Conservation (phyloP, 345 rosid species). For the Carallia pectinifolia region DNA sequence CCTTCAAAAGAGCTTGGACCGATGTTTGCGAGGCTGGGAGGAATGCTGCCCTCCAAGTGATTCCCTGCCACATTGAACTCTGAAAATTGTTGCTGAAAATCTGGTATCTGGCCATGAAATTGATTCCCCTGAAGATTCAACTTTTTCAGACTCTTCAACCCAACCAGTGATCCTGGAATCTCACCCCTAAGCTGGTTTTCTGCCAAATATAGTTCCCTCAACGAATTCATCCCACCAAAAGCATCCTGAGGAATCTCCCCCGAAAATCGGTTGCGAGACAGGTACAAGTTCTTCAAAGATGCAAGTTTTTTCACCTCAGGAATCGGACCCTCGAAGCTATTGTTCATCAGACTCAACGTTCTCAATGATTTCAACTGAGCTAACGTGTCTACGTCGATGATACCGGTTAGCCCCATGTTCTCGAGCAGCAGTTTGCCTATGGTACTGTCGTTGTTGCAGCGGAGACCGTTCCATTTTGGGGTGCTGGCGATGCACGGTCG, state of each 20-base stretch:
- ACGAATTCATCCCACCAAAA: not conserved
- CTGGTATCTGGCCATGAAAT: not conserved
- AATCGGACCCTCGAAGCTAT: not conserved
- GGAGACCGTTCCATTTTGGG: conserved; percentile 56
- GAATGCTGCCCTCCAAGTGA: conserved; percentile 53
- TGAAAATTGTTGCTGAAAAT: conserved; percentile 14
- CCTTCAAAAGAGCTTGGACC: conserved; percentile 46
- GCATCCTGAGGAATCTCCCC: not conserved
- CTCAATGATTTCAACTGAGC: not conserved
- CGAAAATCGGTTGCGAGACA: not conserved
- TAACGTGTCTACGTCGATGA: not conserved
- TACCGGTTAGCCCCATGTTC: conserved; percentile 17
- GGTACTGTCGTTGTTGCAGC: conserved; percentile 34
- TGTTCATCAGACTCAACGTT: not conserved
- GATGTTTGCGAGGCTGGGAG: conserved; percentile 36
- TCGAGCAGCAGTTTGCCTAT: conserved; percentile 51
- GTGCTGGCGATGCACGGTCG: conserved; percentile 34
- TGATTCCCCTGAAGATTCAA: not conserved
- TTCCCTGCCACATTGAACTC: conserved; percentile 51
- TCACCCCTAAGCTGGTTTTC: not conserved
- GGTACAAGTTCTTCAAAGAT: not conserved
- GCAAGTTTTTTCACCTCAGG: not conserved
- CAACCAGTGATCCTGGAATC: not conserved
- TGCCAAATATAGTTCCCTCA: not conserved
- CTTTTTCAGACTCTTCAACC: not conserved